Percentiles rank a stretch among this genome's conserved stretches.
Evolutionary conservation across 345 rosid genomes (phyloP).

Genomic region (Noccaea bulbosa): DNA sequence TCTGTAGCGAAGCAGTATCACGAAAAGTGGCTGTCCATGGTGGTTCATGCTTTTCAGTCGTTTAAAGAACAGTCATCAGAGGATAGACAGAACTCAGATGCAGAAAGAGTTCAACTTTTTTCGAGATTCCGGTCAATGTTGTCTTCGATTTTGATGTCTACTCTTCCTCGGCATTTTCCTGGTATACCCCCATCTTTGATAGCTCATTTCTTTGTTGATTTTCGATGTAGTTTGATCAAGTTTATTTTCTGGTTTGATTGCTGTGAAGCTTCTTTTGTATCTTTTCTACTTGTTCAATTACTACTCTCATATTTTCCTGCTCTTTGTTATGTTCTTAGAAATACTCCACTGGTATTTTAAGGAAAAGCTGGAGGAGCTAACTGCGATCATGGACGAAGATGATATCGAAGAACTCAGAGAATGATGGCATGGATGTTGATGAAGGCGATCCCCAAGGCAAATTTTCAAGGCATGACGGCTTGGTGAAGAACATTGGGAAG

Average conservation of each 20-base stretch:
- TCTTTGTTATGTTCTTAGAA: conserved; percentile 54
- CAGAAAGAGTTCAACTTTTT: too few species aligned
- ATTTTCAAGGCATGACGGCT: conserved; percentile 55
- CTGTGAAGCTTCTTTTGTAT: conserved; percentile 13
- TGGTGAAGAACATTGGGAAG: conserved; percentile 78
- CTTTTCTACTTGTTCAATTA: conserved; percentile 11
- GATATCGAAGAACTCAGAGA: conserved; percentile 47
- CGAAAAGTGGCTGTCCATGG: conserved; percentile 64
- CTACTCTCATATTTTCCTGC: conserved; percentile 27
- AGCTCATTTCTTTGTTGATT: conserved; percentile 6
- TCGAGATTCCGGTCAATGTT: too few species aligned
- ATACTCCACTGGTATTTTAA: conserved; percentile 90
- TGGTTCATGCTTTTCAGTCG: conserved; percentile 63
- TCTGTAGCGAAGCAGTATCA: too few species aligned
- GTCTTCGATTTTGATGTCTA: too few species aligned
- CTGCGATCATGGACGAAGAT: conserved; percentile 72
- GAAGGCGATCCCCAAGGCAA: too few species aligned
- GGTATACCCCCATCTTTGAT: conserved; percentile 49
- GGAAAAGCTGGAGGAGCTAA: conserved; percentile 85
- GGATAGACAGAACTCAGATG: too few species aligned
- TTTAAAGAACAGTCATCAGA: conserved; percentile 46
- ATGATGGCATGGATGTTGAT: conserved; percentile 80
- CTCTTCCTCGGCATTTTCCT: conserved; percentile 84
- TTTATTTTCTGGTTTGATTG: too few species aligned
- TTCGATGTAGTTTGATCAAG: too few species aligned